Evolutionary conservation across 768 basidiomycete species (phyloP), one percentile per base, ranked within the genome.

Genomic region (Termitomyces titanicus): DNA sequence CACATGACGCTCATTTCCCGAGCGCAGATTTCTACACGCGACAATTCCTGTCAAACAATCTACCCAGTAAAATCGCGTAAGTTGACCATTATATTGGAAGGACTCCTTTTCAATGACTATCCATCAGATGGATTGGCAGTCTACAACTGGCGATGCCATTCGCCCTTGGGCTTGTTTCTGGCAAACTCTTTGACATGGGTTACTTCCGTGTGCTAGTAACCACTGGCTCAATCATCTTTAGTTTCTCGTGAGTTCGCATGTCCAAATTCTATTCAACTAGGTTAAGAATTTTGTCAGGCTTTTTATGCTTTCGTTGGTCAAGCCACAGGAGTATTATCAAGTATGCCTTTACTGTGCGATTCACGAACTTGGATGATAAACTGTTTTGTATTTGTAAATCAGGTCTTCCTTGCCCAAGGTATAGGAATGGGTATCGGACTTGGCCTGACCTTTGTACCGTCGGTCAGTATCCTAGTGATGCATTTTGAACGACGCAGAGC

Each of bases 401-500:
- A 63, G 64, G 62, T 68, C 13, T 62, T 64, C 39, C 58, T 68
- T 18, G 57, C 61, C 3, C 66, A 64, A 48, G 63, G 59, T 38
- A 34, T 67, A 10, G 64, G 65, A 3, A 61, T 72, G 39, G 73
- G 78, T 12, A 61, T 79, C n/a, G 74, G 73, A 9, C 62, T 71
- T 13, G 76, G 76, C 1, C 49, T 72, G 37, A 65, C 71, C 22
- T 76, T 72, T 55, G 63, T 73, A 27, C 80, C 79, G 2, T 67
- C 74, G 1, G 56, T 79, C 10, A 72, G 73, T 2, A 68, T 79
- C 46, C 53, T 76, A 17, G 71, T 72, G 11, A 77, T 78, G 38
- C 74, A 79, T 63, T 81, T 81, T 53, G 54, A 64, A 18, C 66
- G 64, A 45, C 66, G 70, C 13, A 68, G 78, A 24, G 64, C 76